Conservation (phyloP, 2,329 filamentous ascomycete genomes). For the Aphanoascus verrucosus region DNA sequence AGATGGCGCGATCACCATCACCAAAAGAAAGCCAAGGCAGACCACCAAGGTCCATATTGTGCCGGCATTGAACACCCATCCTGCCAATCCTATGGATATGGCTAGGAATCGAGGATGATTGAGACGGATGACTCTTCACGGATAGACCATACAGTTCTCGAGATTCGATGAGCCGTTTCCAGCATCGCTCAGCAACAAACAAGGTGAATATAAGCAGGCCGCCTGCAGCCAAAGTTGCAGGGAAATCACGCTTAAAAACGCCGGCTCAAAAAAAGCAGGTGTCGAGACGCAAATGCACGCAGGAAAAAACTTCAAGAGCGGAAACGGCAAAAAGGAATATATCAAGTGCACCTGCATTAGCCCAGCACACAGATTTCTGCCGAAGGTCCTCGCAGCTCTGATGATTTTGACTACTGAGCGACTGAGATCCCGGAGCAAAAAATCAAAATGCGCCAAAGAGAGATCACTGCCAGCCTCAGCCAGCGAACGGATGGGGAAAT, state of each 20-base stretch:
- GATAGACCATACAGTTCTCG: too few relatives aligned
- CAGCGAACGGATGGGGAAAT: neutral
- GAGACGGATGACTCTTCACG: too few relatives aligned
- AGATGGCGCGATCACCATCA: too few relatives aligned
- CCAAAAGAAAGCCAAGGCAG: neutral
- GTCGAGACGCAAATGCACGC: neutral
- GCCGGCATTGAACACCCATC: too few relatives aligned
- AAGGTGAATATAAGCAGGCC: neutral
- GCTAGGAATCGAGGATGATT: neutral
- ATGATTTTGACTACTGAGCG: slow-evolving; percentile 6
- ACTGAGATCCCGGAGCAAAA: neutral
- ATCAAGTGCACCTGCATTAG: slow-evolving; percentile 9
- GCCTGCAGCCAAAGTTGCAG: neutral
- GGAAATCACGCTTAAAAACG: neutral
- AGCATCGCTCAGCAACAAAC: neutral
- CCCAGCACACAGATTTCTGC: neutral
- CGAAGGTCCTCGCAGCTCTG: slow-evolving; percentile 1
- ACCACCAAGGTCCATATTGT: slow-evolving; percentile 4
- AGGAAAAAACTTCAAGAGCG: neutral
- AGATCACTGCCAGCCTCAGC: neutral
- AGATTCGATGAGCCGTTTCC: too few relatives aligned
- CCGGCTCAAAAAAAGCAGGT: neutral
- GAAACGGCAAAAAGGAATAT: neutral
- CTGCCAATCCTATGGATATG: neutral
- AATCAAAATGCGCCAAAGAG: neutral